A percentile compares a stretch with the other conserved stretches of the same genome.
phyloP scores from a whole-genome alignment of 1,139 yeast genomes.

The Candida mesenterica region DNA sequence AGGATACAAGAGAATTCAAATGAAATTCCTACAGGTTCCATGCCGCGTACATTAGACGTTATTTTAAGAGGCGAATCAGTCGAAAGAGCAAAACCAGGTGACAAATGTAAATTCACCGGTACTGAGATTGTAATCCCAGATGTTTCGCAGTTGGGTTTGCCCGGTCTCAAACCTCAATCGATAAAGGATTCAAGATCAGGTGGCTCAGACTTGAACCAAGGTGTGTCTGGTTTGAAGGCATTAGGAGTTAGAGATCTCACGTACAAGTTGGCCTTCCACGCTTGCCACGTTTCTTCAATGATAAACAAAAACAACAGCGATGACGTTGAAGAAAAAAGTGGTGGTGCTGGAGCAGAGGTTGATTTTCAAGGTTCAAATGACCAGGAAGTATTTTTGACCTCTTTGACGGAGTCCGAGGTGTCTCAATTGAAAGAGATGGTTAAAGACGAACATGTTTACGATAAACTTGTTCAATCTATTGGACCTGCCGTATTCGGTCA shows the following conservation, averaged over 20 bases:
- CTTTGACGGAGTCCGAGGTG: slow-evolving; percentile 80
- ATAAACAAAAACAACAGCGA: slow-evolving; percentile 49
- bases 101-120: slow-evolving; percentile 92
- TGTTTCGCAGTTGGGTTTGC: slow-evolving; percentile 91
- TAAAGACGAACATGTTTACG: slow-evolving; percentile 80
- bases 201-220: slow-evolving; percentile 74
- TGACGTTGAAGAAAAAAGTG: slow-evolving; percentile 37
- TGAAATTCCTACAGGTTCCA: slow-evolving; percentile 97
- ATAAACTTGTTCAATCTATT: slow-evolving; percentile 81
- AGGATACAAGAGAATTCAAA: slow-evolving; percentile 93
- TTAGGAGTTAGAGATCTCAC: slow-evolving; percentile 94
- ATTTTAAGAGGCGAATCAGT: slow-evolving; percentile 92
- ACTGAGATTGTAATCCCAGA: slow-evolving; percentile 96
- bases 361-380: slow-evolving; percentile 48
- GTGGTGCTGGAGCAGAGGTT: slow-evolving; percentile 25
- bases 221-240: slow-evolving; percentile 81
- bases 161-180: slow-evolving; percentile 90
- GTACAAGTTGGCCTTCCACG: slow-evolving; percentile 86
- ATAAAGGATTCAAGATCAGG: slow-evolving; percentile 61
- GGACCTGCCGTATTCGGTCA: slow-evolving; percentile 99
- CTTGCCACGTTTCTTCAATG: slow-evolving; percentile 76
- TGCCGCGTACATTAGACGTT: slow-evolving; percentile 97
- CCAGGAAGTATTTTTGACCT: slow-evolving; percentile 77
- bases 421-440: slow-evolving; percentile 89
- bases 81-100: slow-evolving; percentile 97